Percentiles rank a stretch among this genome's conserved stretches.
Evolutionary conservation across 495 filamentous ascomycete species (phyloP).

Genomic region (Aspergillus taichungensis): DNA sequence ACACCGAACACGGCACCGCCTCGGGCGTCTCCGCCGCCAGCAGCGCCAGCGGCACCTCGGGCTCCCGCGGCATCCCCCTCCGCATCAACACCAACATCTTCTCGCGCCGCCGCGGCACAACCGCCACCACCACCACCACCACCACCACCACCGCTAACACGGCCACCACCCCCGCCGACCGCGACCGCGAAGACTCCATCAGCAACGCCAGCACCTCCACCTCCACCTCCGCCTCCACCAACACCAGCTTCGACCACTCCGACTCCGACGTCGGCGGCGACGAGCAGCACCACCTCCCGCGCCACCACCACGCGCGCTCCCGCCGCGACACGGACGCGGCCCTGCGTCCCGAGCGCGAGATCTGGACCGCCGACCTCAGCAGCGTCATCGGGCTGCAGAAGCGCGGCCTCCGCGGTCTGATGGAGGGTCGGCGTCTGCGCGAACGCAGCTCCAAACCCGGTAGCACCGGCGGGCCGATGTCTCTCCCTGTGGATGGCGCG

Average conservation of each 20-base stretch:
- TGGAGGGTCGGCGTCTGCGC: conserved; percentile 86
- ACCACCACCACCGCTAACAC: conserved; percentile 11
- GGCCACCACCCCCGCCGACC: conserved; percentile 14
- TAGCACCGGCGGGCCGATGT: conserved; percentile 12
- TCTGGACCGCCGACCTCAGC: conserved; percentile 79
- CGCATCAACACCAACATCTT: conserved; percentile 38
- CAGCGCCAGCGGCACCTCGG: conserved; percentile 21
- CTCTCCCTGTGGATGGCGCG: background rate
- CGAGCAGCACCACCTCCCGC: conserved; percentile 12
- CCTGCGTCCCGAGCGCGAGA: conserved; percentile 37
- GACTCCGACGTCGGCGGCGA: conserved; percentile 30
- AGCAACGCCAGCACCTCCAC: conserved; percentile 36
- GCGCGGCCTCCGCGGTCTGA: conserved; percentile 79
- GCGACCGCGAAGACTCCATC: conserved; percentile 35
- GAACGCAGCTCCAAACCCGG: conserved; percentile 48
- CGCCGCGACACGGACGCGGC: conserved; percentile 29
- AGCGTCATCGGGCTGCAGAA: conserved; percentile 97
- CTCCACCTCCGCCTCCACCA: conserved; percentile 23
- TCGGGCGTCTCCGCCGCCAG: conserved; percentile 25
- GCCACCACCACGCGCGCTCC: conserved; percentile 12
- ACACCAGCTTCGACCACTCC: conserved; percentile 34
- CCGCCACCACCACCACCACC: conserved; percentile 16
- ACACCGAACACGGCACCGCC: conserved; percentile 33
- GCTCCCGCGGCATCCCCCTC: conserved; percentile 31
- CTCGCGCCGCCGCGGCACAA: background rate